Evolutionary conservation across 306 rosid genomes (phyloP).

Genomic region (Myrica gale): DNA sequence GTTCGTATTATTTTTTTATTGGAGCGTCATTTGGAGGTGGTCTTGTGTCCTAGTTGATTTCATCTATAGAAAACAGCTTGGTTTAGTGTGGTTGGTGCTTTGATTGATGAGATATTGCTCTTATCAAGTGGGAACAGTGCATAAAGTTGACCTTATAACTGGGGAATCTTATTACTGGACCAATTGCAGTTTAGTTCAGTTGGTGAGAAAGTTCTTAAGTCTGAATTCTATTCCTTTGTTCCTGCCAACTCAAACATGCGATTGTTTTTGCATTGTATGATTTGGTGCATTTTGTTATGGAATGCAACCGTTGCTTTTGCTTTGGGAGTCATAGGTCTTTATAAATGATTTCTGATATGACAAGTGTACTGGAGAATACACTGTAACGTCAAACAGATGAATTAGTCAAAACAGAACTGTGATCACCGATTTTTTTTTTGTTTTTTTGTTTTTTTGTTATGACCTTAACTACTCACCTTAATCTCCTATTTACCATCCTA

Average conservation of each 20-base stretch:
- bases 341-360: not conserved
- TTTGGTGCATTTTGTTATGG: not conserved
- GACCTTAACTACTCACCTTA: not conserved
- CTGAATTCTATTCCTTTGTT: not conserved
- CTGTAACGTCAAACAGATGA: too few species aligned
- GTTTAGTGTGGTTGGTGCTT: not conserved
- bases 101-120: not conserved
- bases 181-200: not conserved
- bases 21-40: not conserved
- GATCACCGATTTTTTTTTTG: not conserved
- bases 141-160: not conserved
- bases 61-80: not conserved
- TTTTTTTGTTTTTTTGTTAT: not conserved
- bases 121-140: not conserved
- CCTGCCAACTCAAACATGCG: not conserved
- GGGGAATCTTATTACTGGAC: not conserved
- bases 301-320: not conserved
- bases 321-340: not conserved
- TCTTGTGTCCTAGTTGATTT: not conserved
- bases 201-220: not conserved
- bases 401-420: not conserved
- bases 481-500: not conserved
- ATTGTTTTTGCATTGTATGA: not conserved
- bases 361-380: not conserved
- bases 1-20: not conserved